Conservation (phyloP, 305 asterid genomes). For the Rubia occidens region DNA sequence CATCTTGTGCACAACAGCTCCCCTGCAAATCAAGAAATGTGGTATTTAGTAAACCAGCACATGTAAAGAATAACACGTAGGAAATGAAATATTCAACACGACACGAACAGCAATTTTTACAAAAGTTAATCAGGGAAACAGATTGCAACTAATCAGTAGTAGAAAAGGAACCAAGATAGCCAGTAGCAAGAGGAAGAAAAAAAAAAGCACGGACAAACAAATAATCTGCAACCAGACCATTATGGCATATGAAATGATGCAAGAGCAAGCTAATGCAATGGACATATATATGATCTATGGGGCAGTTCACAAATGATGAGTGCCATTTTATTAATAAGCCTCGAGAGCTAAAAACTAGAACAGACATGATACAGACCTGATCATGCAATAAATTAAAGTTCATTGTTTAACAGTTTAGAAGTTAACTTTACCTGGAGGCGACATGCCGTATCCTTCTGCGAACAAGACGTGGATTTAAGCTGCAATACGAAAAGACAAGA, state of each 20-base stretch:
- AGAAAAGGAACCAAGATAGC: not conserved
- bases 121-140: not conserved
- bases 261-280: slow-evolving; percentile 2
- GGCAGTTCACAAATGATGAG: not conserved
- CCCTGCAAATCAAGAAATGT: slow-evolving; percentile 41
- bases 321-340: not conserved
- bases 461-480: slow-evolving; percentile 75
- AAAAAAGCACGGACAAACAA: not conserved
- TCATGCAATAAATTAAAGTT: not conserved
- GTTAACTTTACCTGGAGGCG: slow-evolving; percentile 58
- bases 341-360: not conserved
- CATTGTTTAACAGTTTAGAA: not conserved
- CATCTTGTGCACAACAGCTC: slow-evolving; percentile 69
- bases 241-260: not conserved
- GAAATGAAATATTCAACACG: not conserved
- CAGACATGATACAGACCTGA: not conserved
- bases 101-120: not conserved
- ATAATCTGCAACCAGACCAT: not conserved
- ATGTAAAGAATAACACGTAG: not conserved
- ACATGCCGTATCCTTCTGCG: slow-evolving; percentile 83
- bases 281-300: not conserved
- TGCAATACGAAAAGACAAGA: slow-evolving; percentile 25
- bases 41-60: not conserved
- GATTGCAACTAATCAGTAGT: not conserved
- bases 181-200: not conserved